Conservation (phyloP, 2,329 filamentous ascomycete species). For the Trichoderma atroviride region DNA sequence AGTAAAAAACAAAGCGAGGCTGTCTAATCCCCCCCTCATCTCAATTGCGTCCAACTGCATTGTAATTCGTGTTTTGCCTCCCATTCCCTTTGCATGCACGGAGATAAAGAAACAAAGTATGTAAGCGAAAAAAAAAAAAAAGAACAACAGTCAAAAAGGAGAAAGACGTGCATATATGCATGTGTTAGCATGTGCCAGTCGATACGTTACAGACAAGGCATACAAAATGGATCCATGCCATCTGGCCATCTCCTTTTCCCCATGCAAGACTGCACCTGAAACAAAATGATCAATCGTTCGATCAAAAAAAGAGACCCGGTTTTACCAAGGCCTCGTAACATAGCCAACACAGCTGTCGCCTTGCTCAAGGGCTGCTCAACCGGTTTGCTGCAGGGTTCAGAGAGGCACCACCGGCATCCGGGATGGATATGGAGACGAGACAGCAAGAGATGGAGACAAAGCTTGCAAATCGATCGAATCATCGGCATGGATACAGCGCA, state of each 20-base stretch:
- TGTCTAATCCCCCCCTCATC: background rate
- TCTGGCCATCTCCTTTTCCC: background rate
- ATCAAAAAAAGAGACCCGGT: background rate
- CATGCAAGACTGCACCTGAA: background rate
- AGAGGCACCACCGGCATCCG: background rate
- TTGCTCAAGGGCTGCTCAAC: background rate
- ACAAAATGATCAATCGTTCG: background rate
- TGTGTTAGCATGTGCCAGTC: background rate
- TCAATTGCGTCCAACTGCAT: slow-evolving; percentile 1
- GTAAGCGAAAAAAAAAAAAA: background rate
- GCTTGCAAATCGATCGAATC: slow-evolving; percentile 15
- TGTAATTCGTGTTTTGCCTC: background rate
- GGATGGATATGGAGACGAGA: slow-evolving; percentile 5
- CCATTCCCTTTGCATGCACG: background rate
- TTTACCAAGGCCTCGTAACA: background rate
- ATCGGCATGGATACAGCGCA: background rate
- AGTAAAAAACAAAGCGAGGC: slow-evolving; percentile 16
- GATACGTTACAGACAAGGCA: background rate
- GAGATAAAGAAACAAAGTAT: background rate
- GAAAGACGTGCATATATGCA: background rate
- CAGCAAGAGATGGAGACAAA: background rate
- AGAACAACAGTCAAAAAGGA: too few relatives aligned
- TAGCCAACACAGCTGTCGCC: background rate
- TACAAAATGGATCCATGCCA: background rate
- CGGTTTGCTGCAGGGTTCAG: slow-evolving; percentile 9